Conservation (phyloP, 1,284 basidiomycete genomes). For the Ganoderma lingzhi region DNA sequence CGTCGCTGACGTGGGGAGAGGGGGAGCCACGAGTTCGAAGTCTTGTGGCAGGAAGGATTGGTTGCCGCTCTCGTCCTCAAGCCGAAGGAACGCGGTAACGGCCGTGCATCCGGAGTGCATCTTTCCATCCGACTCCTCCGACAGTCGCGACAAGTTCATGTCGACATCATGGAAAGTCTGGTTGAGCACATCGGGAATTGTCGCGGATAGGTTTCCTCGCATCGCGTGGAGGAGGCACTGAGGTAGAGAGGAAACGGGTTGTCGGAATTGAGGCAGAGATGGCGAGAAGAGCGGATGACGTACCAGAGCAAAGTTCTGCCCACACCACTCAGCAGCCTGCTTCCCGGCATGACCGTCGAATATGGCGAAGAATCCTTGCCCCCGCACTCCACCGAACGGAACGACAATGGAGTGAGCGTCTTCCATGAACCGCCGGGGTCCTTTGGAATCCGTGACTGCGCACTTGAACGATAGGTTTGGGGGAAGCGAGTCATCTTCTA, state of each 20-base stretch:
- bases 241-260: slow-evolving; percentile 7
- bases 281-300: slow-evolving; percentile 33
- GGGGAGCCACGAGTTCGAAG: slow-evolving; percentile 42
- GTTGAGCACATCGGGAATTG: slow-evolving; percentile 92
- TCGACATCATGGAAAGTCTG: slow-evolving; percentile 95
- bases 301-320: slow-evolving; percentile 94
- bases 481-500: slow-evolving; percentile 28
- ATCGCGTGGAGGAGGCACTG: slow-evolving; percentile 42
- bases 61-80: slow-evolving; percentile 81
- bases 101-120: slow-evolving; percentile 98
- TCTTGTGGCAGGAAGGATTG: slow-evolving; percentile 64
- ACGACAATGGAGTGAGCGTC: slow-evolving; percentile 97
- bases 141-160: slow-evolving; percentile 79
- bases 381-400: slow-evolving; percentile 89
- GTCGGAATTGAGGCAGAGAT: slow-evolving; percentile 13
- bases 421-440: slow-evolving; percentile 95
- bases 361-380: slow-evolving; percentile 97
- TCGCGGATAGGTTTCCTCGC: slow-evolving; percentile 28
- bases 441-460: slow-evolving; percentile 93
- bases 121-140: slow-evolving; percentile 85
- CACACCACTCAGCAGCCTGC: slow-evolving; percentile 99
- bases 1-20: slow-evolving; percentile 33
- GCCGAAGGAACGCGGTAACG: slow-evolving; percentile 95
- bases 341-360: slow-evolving; percentile 99
- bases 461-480: slow-evolving; percentile 75